Percentiles rank a stretch among this genome's conserved stretches.
Conservation (phyloP, 306 rosid genomes). For the Cajanus cajan region DNA sequence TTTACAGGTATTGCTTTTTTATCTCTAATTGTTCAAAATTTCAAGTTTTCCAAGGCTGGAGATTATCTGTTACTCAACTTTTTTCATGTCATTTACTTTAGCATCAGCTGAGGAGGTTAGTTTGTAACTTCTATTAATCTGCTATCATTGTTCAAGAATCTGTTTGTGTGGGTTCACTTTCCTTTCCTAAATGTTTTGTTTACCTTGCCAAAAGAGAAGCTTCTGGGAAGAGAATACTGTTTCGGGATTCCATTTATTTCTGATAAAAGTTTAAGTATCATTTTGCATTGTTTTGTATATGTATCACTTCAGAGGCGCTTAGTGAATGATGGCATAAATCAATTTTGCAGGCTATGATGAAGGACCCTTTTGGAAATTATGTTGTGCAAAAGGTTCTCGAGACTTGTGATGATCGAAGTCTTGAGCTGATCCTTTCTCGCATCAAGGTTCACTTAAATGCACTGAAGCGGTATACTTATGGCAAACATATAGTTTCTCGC, state of each 20-base stretch:
- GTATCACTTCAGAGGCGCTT: background rate
- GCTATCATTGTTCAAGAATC: background rate
- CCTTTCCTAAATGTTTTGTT: background rate
- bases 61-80: background rate
- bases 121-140: background rate
- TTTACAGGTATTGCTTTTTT: constrained; percentile 64
- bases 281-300: constrained; percentile 5
- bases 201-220: background rate
- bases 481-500: constrained; percentile 94
- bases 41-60: background rate
- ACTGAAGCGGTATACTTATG: constrained; percentile 87
- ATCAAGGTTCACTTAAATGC: constrained; percentile 92
- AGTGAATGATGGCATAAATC: constrained; percentile 27
- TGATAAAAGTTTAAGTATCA: constrained; percentile 10
- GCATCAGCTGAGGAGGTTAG: background rate
- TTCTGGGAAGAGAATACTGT: background rate
- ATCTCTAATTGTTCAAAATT: constrained; percentile 1
- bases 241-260: background rate
- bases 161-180: background rate
- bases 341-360: constrained; percentile 89
- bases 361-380: constrained; percentile 95
- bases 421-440: constrained; percentile 85
- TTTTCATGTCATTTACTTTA: background rate
- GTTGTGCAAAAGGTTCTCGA: constrained; percentile 97
- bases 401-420: constrained; percentile 87